Evolutionary conservation across 164 flowering plant species (phyloP), one percentile per base, ranked within the genome.

Genomic region (Protea cynaroides): DNA sequence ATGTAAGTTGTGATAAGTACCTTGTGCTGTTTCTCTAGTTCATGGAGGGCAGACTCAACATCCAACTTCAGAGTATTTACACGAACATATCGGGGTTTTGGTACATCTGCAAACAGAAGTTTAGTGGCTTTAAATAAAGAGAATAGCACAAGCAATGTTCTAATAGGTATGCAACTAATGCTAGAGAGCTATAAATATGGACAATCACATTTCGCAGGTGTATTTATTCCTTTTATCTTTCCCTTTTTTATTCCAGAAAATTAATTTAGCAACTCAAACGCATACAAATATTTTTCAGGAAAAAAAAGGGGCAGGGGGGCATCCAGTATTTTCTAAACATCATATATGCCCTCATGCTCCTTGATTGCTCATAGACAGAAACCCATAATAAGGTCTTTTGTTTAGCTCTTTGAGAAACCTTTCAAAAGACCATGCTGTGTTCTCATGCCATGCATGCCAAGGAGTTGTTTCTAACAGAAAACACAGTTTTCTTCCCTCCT

Each of bases 41-140:
- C 93, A 37, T 51, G 62, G 14, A 83, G 14, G 19, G 93, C 96
- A 60, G 83, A 75, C 36, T 84, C 83, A 15, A 75, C 74, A 68
- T 85, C 88, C 76, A 85, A 38, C 75, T 88, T 91, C 63, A 91
- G 76, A 25, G 90, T 84, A 78, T 91, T 94, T 1, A 94, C 95
- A 65, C 97, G 90, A 69, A 84, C 93, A 76, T 84, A 87, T 52
- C 95, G 86, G 56, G 96, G 97, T 64, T 78, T 86, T 40, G 80
- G 57, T 71, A 65, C 53, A 69, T 82, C 97, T 89, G 83, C 74
- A 80, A 63, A 62, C 59, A 66, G 51, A 71, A 69, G 69, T 56
- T 56, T 57, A 63, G 25, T 15, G 61, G 50, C 25, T 24, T 56
- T 21, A 57, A 57, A 37, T 15, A 36, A 38, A 53, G 23, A 59